These are phyloP conservation scores for Ensete ventricosum DNA, from an alignment of 176 grass and related monocot genomes.

Conservation along the genomic window DNA sequence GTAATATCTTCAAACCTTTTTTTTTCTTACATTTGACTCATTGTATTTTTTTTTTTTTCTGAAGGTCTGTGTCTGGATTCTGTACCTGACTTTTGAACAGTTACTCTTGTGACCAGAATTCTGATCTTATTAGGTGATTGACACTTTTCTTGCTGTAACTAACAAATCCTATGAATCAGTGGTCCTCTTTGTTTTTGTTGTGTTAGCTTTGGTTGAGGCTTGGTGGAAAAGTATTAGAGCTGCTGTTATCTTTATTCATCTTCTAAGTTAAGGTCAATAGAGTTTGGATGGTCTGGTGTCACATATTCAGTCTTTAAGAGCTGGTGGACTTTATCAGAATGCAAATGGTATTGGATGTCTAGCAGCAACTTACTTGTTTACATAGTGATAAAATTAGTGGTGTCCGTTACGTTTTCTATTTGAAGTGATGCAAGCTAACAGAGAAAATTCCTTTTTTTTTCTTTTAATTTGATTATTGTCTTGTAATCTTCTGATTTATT, in stretches of 20 bases:
- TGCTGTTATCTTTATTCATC: background rate
- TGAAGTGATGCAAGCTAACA: background rate
- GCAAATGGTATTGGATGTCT: too few relatives aligned
- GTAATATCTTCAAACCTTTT: slow-evolving; percentile 21
- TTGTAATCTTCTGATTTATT: background rate
- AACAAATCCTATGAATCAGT: background rate
- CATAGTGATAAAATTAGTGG: background rate
- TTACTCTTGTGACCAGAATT: background rate
- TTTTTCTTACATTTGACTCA: too few relatives aligned
- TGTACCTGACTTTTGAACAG: background rate
- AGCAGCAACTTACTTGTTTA: too few relatives aligned
- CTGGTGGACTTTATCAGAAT: background rate
- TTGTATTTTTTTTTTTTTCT: background rate
- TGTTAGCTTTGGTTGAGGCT: background rate
- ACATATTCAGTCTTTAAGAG: background rate
- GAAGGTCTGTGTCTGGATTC: background rate
- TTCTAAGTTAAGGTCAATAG: background rate
- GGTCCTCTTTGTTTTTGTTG: background rate
- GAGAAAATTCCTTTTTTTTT: background rate
- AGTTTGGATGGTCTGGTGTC: background rate
- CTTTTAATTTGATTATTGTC: background rate
- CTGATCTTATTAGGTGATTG: background rate
- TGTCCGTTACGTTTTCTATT: background rate
- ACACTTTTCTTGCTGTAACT: background rate
- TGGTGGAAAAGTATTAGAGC: background rate